Percentiles rank a stretch among this genome's conserved stretches.
Evolutionary conservation across 2,329 filamentous ascomycete species (phyloP).

Genomic region (Dactylella cylindrospora): DNA sequence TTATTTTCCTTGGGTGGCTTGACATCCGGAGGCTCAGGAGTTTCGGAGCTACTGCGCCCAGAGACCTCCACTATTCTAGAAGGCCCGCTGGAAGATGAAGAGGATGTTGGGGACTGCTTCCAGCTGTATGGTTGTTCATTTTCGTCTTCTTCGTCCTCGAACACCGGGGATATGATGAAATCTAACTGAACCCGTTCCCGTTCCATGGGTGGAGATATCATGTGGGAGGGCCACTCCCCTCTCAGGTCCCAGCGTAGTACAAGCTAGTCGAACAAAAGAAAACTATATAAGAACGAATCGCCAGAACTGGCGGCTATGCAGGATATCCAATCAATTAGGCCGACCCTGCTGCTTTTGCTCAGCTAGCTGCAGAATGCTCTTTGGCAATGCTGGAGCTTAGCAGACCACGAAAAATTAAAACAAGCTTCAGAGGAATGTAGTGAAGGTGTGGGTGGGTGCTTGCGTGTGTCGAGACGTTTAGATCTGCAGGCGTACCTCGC

Average conservation of each 20-base stretch:
- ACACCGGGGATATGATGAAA: conserved; percentile 34
- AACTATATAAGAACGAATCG: background rate
- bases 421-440: no score
- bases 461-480: conserved; percentile 1
- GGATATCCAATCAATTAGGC: conserved; percentile 15
- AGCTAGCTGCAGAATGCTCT: no score
- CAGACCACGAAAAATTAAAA: no score
- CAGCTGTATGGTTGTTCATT: conserved; percentile 16
- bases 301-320: conserved; percentile 36
- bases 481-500: conserved; percentile 23
- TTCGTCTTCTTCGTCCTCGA: no score
- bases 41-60: conserved; percentile 26
- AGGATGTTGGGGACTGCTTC: conserved; percentile 21
- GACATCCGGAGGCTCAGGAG: conserved; percentile 21
- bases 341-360: no score
- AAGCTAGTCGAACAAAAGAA: background rate
- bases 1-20: conserved; percentile 5
- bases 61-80: conserved; percentile 33
- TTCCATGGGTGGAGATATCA: conserved; percentile 40
- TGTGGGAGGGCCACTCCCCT: conserved; percentile 20
- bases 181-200: conserved; percentile 41
- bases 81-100: conserved; percentile 21
- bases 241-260: conserved; percentile 3
- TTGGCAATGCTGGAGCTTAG: no score
- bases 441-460: background rate